phyloP scores from a whole-genome alignment of 1,139 yeast species.

The Candida smagusa region DNA sequence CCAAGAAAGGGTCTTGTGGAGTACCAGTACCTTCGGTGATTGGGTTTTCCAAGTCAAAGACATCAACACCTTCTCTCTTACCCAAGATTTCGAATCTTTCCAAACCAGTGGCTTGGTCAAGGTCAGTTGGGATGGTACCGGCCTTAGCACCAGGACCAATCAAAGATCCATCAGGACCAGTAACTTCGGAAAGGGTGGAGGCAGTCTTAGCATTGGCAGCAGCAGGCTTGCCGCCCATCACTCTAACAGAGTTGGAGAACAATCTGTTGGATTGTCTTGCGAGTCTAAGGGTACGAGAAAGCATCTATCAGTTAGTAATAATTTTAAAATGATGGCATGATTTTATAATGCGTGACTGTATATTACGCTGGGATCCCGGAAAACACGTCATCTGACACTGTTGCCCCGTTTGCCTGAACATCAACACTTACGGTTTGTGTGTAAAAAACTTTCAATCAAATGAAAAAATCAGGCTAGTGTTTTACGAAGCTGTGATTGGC shows the following conservation, averaged over 20 bases:
- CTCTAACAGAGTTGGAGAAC: constrained; percentile 36
- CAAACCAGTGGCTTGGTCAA: constrained; percentile 97
- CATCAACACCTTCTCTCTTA: constrained; percentile 92
- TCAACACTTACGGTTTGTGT: constrained; percentile 8
- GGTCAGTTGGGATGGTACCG: constrained; percentile 86
- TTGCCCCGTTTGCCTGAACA: neutral
- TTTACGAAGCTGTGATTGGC: constrained; percentile 12
- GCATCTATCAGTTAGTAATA: constrained; percentile 19
- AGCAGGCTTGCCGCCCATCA: constrained; percentile 22
- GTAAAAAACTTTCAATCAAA: constrained; percentile 6
- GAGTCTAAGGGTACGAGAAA: constrained; percentile 40
- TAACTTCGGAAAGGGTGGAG: constrained; percentile 67
- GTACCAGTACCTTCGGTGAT: constrained; percentile 89
- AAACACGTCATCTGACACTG: neutral
- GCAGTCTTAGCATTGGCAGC: constrained; percentile 52
- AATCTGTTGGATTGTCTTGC: constrained; percentile 40
- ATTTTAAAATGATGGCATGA: too few species aligned
- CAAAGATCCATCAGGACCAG: constrained; percentile 69
- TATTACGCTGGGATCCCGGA: neutral
- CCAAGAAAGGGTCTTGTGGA: constrained; percentile 71
- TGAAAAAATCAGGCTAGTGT: constrained; percentile 15
- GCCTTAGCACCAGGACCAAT: constrained; percentile 85
- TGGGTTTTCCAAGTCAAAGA: constrained; percentile 88
- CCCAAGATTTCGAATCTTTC: constrained; percentile 95
- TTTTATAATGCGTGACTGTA: constrained; percentile 1